Evolutionary conservation across 2,329 filamentous ascomycete genomes (phyloP), one percentile per base, ranked within the genome.

Genomic region (Pestalotiopsis sp.): DNA sequence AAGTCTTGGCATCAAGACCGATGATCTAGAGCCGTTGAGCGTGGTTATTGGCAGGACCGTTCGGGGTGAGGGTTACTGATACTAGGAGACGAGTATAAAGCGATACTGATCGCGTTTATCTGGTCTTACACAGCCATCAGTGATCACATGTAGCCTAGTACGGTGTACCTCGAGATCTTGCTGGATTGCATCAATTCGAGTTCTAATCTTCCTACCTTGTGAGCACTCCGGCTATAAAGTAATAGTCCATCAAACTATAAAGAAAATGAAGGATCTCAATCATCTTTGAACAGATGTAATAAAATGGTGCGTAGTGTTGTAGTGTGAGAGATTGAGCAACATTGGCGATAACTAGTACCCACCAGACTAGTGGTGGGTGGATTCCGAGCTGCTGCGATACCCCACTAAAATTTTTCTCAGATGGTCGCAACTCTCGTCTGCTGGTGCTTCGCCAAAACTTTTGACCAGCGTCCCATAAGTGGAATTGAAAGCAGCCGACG

Each of bases 11-110:
- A 49, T 86, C 12, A 73, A 76, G 6, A 82, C 82, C 3, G 83
- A 83, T 9, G 80, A 86, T 31, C 77, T 86, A 65, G 87, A 91
- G 68, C 85, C 83, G 0, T 75, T 93, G 70, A 77, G 81, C 67
- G 80, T 82, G 65, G 80, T 84, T 41, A 82, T 88, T 3, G 74
- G 68, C 64, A 77, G 75, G 69, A 75, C 78, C 11, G 71, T 79
- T 59, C 67, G 65, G 12, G 72, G 71, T 7, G 69, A 72, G 58
- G 68, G 68, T 20, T 64, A n/a, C 12, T 64, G 27, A 64, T 20
- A 27, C 14, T 25, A 27, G 12, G 23, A 13, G 12, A 23, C 17
- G 20, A 59, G 31, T 36, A 36, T 36, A 36, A 36, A 36, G 31
- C 31, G 31, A 36, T 36, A 9, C 1, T 36, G 31, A 36, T 36